Evolutionary conservation across 1,284 basidiomycete genomes (phyloP).

Genomic region (Melampsora larici-populina): DNA sequence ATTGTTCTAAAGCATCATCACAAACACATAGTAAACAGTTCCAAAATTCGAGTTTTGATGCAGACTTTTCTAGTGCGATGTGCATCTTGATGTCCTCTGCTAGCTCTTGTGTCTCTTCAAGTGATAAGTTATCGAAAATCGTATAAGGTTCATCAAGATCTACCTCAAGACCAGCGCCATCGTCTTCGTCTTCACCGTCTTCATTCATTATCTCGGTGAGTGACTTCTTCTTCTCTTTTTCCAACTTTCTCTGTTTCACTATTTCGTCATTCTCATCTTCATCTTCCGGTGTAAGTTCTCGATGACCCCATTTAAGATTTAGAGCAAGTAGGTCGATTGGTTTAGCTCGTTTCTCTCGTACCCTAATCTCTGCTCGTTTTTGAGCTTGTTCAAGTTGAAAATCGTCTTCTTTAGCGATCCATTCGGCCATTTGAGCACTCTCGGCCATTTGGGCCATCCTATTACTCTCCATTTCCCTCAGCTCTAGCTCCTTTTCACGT

Average conservation of each 20-base stretch:
- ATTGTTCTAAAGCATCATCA: constrained; percentile 79
- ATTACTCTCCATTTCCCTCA: constrained; percentile 88
- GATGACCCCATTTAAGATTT: constrained; percentile 71
- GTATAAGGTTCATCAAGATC: constrained; percentile 97
- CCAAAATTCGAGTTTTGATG: constrained; percentile 93
- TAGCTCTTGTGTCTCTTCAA: constrained; percentile 84
- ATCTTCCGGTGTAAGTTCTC: constrained; percentile 47
- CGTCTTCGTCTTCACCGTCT: constrained; percentile 65
- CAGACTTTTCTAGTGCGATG: constrained; percentile 75
- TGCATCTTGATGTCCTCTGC: constrained; percentile 93
- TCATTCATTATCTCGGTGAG: constrained; percentile 53
- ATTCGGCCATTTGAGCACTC: constrained; percentile 94
- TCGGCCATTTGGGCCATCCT: constrained; percentile 83
- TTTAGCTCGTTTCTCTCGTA: constrained; percentile 91
- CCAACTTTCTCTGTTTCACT: constrained; percentile 5
- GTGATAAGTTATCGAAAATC: constrained; percentile 84
- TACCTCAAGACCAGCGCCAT: constrained; percentile 86
- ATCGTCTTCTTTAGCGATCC: constrained; percentile 94
- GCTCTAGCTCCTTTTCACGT: constrained; percentile 77
- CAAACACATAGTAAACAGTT: constrained; percentile 98
- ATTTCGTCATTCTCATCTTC: constrained; percentile 46
- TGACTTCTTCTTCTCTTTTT: constrained; percentile 50
- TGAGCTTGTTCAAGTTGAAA: constrained; percentile 95
- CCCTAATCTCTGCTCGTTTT: constrained; percentile 81
- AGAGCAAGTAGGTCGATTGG: constrained; percentile 90